Percentiles rank a stretch among this genome's conserved stretches.
Evolutionary conservation across 352 stramenopile genomes (phyloP).

Genomic region (Phytophthora multivora): DNA sequence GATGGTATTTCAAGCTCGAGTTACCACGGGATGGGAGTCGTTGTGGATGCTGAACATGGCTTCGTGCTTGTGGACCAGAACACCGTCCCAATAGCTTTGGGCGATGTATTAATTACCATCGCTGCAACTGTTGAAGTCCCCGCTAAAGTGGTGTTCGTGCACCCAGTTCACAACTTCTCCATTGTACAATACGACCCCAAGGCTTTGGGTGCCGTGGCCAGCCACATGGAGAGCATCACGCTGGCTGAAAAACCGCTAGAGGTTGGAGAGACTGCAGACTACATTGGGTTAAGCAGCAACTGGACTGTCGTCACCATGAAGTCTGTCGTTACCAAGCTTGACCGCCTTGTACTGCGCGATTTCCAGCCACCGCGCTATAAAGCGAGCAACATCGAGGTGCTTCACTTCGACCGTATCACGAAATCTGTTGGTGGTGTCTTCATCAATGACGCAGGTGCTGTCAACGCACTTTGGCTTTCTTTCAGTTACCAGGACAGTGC

Average conservation of each 20-base stretch:
- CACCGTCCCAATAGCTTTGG: constrained; percentile 88
- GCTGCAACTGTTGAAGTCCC: constrained; percentile 88
- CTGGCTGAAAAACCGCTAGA: constrained; percentile 69
- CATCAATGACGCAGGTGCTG: constrained; percentile 68
- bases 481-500: constrained; percentile 87
- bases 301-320: constrained; percentile 90
- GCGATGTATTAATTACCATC: constrained; percentile 89
- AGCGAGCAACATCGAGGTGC: constrained; percentile 81
- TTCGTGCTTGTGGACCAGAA: constrained; percentile 94
- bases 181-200: constrained; percentile 90
- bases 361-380: constrained; percentile 89
- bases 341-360: constrained; percentile 81
- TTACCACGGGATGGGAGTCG: constrained; percentile 89
- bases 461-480: constrained; percentile 85
- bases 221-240: constrained; percentile 60
- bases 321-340: constrained; percentile 84
- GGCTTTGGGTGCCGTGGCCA: constrained; percentile 61
- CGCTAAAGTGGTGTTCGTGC: constrained; percentile 89
- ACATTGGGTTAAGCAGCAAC: constrained; percentile 86
- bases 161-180: constrained; percentile 93
- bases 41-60: constrained; percentile 82
- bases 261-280: constrained; percentile 80
- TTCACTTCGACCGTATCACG: constrained; percentile 90
- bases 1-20: constrained; percentile 90
- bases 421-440: constrained; percentile 88